Base-by-base conservation (phyloP, 1,284 basidiomycete genomes). In the Ceratobasidium sp. region DNA sequence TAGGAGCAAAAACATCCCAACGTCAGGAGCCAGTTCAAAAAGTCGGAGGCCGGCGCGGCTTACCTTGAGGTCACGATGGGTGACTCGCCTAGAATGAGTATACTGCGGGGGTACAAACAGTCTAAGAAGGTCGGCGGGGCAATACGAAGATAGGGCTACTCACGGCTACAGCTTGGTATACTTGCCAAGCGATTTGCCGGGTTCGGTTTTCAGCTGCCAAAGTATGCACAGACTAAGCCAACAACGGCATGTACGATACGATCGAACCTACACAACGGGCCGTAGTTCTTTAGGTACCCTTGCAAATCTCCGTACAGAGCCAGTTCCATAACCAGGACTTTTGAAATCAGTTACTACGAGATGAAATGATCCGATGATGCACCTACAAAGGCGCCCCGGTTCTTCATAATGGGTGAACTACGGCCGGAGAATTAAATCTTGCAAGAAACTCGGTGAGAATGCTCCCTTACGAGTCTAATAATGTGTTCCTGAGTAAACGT, bases 121-220 rank as follows among this genome's bases (percentile, higher is more conserved):
- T 11, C 6, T 22, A 19, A 29, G 24, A 56, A 6, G 14, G 53
- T 41, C 37, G 1, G 16, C 16, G 22, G 39, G 19, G 8, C 51
- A 37, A 31, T 6, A 16, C 31, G 19, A 68, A 34, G n/a, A 56
- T 8, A 31, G 22, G 24, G 24, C 8, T 7, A 54, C 71, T n/a
- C 19, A 73, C 71, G 41, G 71, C 71, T 54, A 73, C 71, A 29
- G 59, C 71, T 22, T 73, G 71, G 49, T 73, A 73, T 24, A 73
- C 71, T 13, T 73, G 71, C 71, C 71, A 73, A 27, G 71, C 71
- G 34, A 73, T 73, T 13, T 62, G 34, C 27, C 59, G 49, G 29
- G 71, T 63, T 3, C n/a, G 58, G 16, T 19, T n/a, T 63, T 73
- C 71, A 24, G 37, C 71, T 73, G 24, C 9, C 8, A 43, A 8